Evolutionary conservation across 2,329 filamentous ascomycete genomes (phyloP).

Genomic region (Davidsoniella neocaledoniae): DNA sequence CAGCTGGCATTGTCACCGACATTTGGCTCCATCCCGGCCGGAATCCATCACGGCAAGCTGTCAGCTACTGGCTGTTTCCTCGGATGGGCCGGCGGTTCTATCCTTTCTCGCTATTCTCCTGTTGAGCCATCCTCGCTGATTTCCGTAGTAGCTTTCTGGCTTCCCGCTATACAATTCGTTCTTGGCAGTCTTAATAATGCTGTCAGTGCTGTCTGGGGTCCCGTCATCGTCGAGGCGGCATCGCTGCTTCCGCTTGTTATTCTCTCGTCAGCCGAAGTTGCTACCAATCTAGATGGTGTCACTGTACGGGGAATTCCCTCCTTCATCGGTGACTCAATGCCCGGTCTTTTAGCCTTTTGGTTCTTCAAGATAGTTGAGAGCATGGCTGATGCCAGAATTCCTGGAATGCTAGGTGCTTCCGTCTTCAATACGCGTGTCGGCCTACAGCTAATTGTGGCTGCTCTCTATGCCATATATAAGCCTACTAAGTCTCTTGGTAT

Average conservation of each 20-base stretch:
- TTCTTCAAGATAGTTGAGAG: slow-evolving; percentile 40
- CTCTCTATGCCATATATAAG: slow-evolving; percentile 41
- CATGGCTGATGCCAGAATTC: slow-evolving; percentile 24
- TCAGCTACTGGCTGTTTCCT: slow-evolving; percentile 50
- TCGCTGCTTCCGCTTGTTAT: slow-evolving; percentile 58
- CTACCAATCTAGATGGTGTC: slow-evolving; percentile 30
- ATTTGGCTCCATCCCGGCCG: slow-evolving; percentile 69
- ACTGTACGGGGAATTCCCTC: slow-evolving; percentile 33
- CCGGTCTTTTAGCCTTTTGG: slow-evolving; percentile 49
- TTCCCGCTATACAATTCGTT: slow-evolving; percentile 55
- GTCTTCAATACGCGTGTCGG: slow-evolving; percentile 54
- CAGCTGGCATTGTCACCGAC: slow-evolving; percentile 68
- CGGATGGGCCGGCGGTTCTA: slow-evolving; percentile 53
- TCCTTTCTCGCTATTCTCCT: slow-evolving; percentile 32
- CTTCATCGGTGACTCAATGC: slow-evolving; percentile 44
- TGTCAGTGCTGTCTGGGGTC: slow-evolving; percentile 55
- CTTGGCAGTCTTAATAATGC: slow-evolving; percentile 48
- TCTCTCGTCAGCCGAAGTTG: slow-evolving; percentile 43
- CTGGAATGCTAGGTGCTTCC: slow-evolving; percentile 40
- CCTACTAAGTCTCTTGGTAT: slow-evolving; percentile 34
- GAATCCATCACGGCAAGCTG: slow-evolving; percentile 51
- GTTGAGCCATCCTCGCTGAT: slow-evolving; percentile 36
- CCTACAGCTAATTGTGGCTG: slow-evolving; percentile 50
- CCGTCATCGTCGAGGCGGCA: slow-evolving; percentile 54
- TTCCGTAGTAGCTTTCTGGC: slow-evolving; percentile 58